Evolutionary conservation across 75 land plant genomes (phyloP), one percentile per base, ranked within the genome.

Genomic region (Cupressus sempervirens): DNA sequence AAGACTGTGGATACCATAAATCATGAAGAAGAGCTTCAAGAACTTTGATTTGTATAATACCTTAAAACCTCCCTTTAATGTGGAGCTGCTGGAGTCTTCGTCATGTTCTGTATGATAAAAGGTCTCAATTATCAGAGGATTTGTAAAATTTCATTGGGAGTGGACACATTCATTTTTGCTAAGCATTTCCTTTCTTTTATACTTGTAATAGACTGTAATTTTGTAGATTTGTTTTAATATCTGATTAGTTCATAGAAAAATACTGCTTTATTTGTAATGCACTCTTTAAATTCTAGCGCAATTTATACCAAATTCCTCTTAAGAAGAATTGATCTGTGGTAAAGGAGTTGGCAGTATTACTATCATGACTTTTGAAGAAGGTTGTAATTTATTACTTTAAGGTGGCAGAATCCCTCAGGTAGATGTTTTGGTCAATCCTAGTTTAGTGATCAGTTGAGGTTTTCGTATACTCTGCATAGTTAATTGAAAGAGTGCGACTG

Each of bases 21-120:
- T 53, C 83, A 30, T 16, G 83, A 82, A 29, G 62, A 82, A 53
- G 83, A 82, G 83, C 56, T 82, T 53, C 83, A 82, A 52, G 65
- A 82, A 16, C 83, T 82, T 82, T 82, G 83, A 82, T 7, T 30
- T 82, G 83, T 82, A 53, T 34, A 82, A 52, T 82, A 82, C 20
- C 62, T 82, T 35, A 13, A 36, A 41, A 38, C 46, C 35, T 79
- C 74, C 74, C 32, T 70, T 70, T 70, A 30, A 70, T 70, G 12
- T 32, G 74, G 74, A 70, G 74, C 32, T 70, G 9, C 2, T 3
- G 30, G 10, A 70, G 32, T 70, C 67, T 32, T 70, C 74, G 32
- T 70, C 30, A 70, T 70, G 14, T 70, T 70, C 11, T 32, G 12
- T 30, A 32, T 6, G 30, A 30, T 70, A 12, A 7, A 70, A 10